Percentiles rank a stretch among this genome's conserved stretches.
phyloP scores from a whole-genome alignment of 2,329 filamentous ascomycete genomes.

The Chrysoporthe cubensis region DNA sequence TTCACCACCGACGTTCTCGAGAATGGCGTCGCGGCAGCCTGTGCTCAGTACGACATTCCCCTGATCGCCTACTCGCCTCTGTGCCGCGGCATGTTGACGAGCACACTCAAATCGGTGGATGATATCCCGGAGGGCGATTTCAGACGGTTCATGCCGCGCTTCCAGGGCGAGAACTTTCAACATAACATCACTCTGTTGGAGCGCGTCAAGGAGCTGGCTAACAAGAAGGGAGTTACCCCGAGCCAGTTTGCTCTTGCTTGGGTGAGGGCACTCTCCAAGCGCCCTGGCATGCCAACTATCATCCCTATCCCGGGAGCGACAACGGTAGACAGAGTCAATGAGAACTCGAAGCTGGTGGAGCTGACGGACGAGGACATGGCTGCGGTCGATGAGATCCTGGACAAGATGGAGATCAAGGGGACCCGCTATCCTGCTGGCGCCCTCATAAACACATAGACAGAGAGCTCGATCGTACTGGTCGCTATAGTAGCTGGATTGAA shows the following conservation, averaged over 20 bases:
- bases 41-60: conserved; percentile 57
- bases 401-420: conserved; percentile 52
- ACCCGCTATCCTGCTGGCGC: conserved; percentile 48
- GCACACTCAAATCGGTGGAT: conserved; percentile 52
- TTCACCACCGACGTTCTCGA: conserved; percentile 51
- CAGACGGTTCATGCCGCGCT: conserved; percentile 56
- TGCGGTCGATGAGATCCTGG: conserved; percentile 54
- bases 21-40: conserved; percentile 55
- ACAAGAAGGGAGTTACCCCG: conserved; percentile 61
- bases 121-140: conserved; percentile 61
- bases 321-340: conserved; percentile 57
- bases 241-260: conserved; percentile 71
- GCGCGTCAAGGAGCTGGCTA: conserved; percentile 61
- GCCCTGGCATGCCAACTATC: conserved; percentile 58
- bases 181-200: conserved; percentile 66
- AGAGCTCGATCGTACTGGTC: too few relatives aligned
- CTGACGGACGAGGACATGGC: conserved; percentile 55
- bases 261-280: conserved; percentile 54
- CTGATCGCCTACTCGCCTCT: conserved; percentile 63
- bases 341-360: conserved; percentile 59
- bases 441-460: conserved; percentile 39
- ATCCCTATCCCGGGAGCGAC: conserved; percentile 71
- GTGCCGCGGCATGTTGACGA: conserved; percentile 56
- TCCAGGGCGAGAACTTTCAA: conserved; percentile 64
- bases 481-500: background rate